Evolutionary conservation across 2,329 filamentous ascomycete species (phyloP), one percentile per base, ranked within the genome.

Genomic region (Microsporum ferrugineum): DNA sequence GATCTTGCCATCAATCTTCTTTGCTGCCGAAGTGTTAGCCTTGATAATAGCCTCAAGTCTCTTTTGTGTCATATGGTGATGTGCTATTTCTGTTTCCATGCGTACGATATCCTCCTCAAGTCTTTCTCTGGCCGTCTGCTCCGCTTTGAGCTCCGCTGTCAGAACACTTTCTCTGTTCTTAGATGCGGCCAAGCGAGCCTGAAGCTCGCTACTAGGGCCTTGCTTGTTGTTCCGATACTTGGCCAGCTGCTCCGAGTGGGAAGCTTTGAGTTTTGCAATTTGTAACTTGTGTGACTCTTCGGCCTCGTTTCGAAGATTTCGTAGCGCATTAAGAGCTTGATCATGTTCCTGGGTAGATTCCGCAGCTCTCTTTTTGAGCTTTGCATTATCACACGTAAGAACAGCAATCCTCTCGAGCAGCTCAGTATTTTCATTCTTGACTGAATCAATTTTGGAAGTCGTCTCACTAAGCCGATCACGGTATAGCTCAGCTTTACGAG

Each of bases 1-100:
- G 58, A 78, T 74, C 41, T 72, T 71, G 60, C 70, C 65, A 63
- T 77, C 75, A 17, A 77, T 59, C 2, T 71, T 73, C 0, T 68
- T 68, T 14, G 74, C 69, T 1, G 74, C 69, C 51, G 75, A 73
- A n/a, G 76, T 73, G 60, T 76, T 77, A 1, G 69, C 68, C 10
- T 71, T 69, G 29, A 76, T 71, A 23, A 73, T 59, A 12, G 71
- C 66, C 51, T 74, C 67, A 1, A 75, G 67, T 5, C 69, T 65
- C 33, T 55, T 36, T 5, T 55, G 51, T 31, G 51, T 55, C 51
- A 55, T 55, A n/a, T 55, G 51, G 51, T 55, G 51, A n/a, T 57
- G 55, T 33, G 71, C 66, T 56, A 73, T 68, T 53, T 76, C 73
- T 3, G 17, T n/a, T 45, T 39, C 41, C 33, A 47, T 36, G 8